Evolutionary conservation across 768 basidiomycete species (phyloP).

Genomic region (Favolaschia claudopus): DNA sequence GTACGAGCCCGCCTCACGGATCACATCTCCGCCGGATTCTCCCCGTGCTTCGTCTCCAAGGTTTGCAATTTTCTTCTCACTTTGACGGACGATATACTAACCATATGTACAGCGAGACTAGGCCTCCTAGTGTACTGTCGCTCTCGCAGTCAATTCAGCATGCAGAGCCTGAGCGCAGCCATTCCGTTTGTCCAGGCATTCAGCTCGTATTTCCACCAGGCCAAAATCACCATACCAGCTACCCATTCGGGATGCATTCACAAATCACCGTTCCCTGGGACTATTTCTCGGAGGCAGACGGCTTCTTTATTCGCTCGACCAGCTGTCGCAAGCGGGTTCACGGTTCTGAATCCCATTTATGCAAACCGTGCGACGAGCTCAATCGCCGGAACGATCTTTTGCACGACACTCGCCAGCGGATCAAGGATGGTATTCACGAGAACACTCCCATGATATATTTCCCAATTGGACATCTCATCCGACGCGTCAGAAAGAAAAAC

Average conservation of each 20-base stretch:
- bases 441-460: slow-evolving; percentile 11
- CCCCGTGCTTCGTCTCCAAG: too few relatives aligned
- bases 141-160: too few relatives aligned
- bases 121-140: too few relatives aligned
- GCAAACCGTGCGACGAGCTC: slow-evolving; percentile 3
- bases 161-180: too few relatives aligned
- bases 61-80: too few relatives aligned
- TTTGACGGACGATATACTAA: too few relatives aligned
- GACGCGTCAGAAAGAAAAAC: not conserved
- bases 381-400: slow-evolving; percentile 2
- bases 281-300: slow-evolving; percentile 1
- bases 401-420: slow-evolving; percentile 7
- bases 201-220: not conserved
- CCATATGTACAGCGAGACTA: too few relatives aligned
- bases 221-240: slow-evolving; percentile 16
- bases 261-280: slow-evolving; percentile 22
- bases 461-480: slow-evolving; percentile 13
- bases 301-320: not conserved
- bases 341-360: not conserved
- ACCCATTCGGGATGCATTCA: slow-evolving; percentile 32
- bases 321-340: not conserved
- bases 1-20: too few relatives aligned
- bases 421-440: slow-evolving; percentile 14
- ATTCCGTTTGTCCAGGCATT: not conserved
- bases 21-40: too few relatives aligned